These are phyloP conservation scores for Colletotrichum sojae DNA, from an alignment of 2,329 filamentous ascomycete species.

Conservation along the genomic window DNA sequence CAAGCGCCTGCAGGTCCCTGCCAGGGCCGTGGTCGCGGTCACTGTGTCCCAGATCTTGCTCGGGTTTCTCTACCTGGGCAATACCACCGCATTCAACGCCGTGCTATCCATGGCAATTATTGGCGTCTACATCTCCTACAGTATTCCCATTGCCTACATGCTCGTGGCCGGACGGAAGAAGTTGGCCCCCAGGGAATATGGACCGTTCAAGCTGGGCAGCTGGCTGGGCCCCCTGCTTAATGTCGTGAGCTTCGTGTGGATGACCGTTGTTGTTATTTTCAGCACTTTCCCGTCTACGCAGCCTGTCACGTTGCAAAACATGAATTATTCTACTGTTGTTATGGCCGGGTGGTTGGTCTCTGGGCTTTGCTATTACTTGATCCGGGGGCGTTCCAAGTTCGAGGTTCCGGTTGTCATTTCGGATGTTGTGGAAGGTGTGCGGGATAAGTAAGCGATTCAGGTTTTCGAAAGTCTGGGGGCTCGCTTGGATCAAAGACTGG, in stretches of 20 bases:
- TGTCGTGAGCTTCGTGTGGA: conserved; percentile 57
- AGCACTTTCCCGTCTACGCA: conserved; percentile 58
- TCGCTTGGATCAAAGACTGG: no score
- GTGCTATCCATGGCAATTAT: conserved; percentile 58
- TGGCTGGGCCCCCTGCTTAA: conserved; percentile 54
- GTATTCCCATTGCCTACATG: conserved; percentile 55
- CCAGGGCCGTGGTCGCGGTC: conserved; percentile 46
- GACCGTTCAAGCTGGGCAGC: conserved; percentile 48
- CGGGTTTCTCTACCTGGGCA: conserved; percentile 57
- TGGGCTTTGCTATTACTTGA: conserved; percentile 52
- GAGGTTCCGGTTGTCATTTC: conserved; percentile 42
- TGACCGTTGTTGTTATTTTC: conserved; percentile 59
- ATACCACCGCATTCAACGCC: conserved; percentile 57
- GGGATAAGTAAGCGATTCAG: not conserved
- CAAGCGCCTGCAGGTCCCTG: conserved; percentile 50
- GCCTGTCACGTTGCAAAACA: conserved; percentile 57
- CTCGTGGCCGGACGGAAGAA: conserved; percentile 52
- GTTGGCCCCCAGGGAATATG: conserved; percentile 40
- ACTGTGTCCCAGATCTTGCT: conserved; percentile 47
- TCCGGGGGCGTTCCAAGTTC: conserved; percentile 45
- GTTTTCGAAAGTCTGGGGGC: not conserved
- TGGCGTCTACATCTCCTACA: conserved; percentile 59
- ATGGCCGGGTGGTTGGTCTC: conserved; percentile 55
- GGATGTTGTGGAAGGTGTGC: conserved; percentile 26
- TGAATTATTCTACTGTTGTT: conserved; percentile 64